Percentiles rank a stretch among this genome's conserved stretches.
Evolutionary conservation across 1,284 basidiomycete genomes (phyloP).

Genomic region (Rhodotorula sp.): DNA sequence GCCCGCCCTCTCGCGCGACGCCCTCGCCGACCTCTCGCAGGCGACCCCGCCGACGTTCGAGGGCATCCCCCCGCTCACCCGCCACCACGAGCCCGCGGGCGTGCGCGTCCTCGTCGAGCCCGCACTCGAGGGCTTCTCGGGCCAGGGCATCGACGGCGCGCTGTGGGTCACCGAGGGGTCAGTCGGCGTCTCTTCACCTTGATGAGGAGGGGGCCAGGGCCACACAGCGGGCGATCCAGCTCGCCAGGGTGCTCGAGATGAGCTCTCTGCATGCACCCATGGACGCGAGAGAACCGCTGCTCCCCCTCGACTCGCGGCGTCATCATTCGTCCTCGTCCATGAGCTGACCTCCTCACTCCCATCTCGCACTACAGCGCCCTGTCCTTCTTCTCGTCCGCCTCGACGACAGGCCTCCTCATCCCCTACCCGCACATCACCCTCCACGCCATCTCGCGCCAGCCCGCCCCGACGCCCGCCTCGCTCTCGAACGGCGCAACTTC

Average conservation of each 20-base stretch:
- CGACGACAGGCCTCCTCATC: conserved; percentile 66
- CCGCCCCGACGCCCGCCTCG: not conserved
- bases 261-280: too few relatives aligned
- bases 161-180: conserved; percentile 82
- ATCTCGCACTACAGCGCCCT: conserved; percentile 63
- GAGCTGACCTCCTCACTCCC: not conserved
- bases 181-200: conserved; percentile 35
- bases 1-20: conserved; percentile 64
- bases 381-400: conserved; percentile 67
- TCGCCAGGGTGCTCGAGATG: too few relatives aligned
- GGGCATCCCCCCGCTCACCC: conserved; percentile 75
- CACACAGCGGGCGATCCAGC: too few relatives aligned
- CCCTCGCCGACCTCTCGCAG: conserved; percentile 75
- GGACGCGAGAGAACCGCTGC: not conserved
- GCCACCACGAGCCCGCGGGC: conserved; percentile 64
- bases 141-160: conserved; percentile 58
- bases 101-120: conserved; percentile 70
- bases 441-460: conserved; percentile 77
- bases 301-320: not conserved
- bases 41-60: conserved; percentile 77
- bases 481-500: not conserved
- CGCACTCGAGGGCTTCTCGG: conserved; percentile 60
- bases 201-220: not conserved
- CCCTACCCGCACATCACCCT: conserved; percentile 81
- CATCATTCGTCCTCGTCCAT: not conserved